Conservation (phyloP, 2,329 filamentous ascomycete species). For the Colletotrichum acutatum region DNA sequence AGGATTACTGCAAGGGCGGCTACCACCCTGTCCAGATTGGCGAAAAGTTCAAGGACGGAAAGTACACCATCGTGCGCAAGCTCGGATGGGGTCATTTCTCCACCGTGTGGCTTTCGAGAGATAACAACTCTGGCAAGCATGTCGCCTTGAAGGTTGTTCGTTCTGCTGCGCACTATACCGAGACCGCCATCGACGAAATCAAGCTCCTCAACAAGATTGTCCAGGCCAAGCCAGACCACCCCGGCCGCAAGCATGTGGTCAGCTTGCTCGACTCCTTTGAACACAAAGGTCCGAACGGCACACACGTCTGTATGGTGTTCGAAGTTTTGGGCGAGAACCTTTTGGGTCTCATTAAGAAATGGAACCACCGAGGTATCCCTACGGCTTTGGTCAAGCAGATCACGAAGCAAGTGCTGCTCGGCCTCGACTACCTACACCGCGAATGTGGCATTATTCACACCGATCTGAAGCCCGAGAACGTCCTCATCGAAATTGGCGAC, state of each 20-base stretch:
- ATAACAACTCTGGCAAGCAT: slow-evolving; percentile 90
- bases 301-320: slow-evolving; percentile 99
- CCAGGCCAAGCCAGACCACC: slow-evolving; percentile 92
- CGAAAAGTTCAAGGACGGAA: slow-evolving; percentile 97
- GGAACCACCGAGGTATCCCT: slow-evolving; percentile 97
- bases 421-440: slow-evolving; percentile 94
- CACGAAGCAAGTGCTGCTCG: slow-evolving; percentile 95
- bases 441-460: slow-evolving; percentile 99
- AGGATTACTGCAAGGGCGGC: slow-evolving; percentile 99
- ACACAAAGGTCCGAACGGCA: slow-evolving; percentile 95
- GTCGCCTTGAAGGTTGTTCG: slow-evolving; percentile 98
- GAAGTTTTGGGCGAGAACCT: slow-evolving; percentile 97
- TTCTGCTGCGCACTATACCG: slow-evolving; percentile 97
- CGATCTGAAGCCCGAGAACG: slow-evolving; percentile 96
- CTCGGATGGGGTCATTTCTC: slow-evolving; percentile 99
- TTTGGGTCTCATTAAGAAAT: slow-evolving; percentile 94
- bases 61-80: slow-evolving; percentile 96
- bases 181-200: slow-evolving; percentile 98
- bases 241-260: slow-evolving; percentile 94
- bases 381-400: slow-evolving; percentile 98
- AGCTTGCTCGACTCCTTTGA: slow-evolving; percentile 97
- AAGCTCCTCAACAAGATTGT: slow-evolving; percentile 98
- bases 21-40: slow-evolving; percentile 96
- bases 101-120: slow-evolving; percentile 88
- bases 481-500: slow-evolving; percentile 97